Evolutionary conservation across 768 basidiomycete genomes (phyloP), one percentile per base, ranked within the genome.

Genomic region (Tylopilus rubrobrunneus): DNA sequence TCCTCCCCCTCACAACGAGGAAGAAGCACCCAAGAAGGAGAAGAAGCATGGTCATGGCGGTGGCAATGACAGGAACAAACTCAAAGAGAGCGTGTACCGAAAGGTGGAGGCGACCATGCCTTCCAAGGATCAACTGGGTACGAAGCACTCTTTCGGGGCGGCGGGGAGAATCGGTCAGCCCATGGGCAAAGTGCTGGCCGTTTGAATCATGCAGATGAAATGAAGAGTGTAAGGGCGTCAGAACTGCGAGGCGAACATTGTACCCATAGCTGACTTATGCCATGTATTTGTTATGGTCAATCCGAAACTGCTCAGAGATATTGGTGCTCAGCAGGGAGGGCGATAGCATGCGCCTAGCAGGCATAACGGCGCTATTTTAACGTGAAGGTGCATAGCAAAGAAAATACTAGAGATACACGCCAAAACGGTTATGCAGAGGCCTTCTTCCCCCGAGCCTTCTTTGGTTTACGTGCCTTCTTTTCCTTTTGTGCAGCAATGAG

Each of bases 361-460:
- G 25, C 36, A 52, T 44, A 45, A 55, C n/a, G 31, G n/a, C n/a
- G 58, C 59, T 56, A 47, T 56, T 56, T 60, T 58, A 53, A 60
- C 56, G 68, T 56, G 37, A 49, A 49, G 25, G 45, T 57, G 67
- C 63, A 66, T 59, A 56, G 42, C 37, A 28, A 57, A 57, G 37
- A 47, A 11, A 55, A 51, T 48, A 58, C 56, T 67, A 63, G 55
- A 44, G 48, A 67, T 68, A 70, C 60, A 70, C 41, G 57, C 51
- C 33, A 36, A 52, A 41, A 45, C 33, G 50, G 31, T 70, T 54
- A 67, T 62, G 57, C 58, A 31, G 51, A 28, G 19, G 62, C 69
- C 73, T 87, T 89, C 78, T 83, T 85, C 52, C 89, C 87, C 63
- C 89, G 78, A 56, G 74, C 57, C 76, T 89, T 90, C 79, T 82